These are phyloP conservation scores for Myxozyma mucilagina DNA, from an alignment of 805 yeast species.

Conservation along the genomic window DNA sequence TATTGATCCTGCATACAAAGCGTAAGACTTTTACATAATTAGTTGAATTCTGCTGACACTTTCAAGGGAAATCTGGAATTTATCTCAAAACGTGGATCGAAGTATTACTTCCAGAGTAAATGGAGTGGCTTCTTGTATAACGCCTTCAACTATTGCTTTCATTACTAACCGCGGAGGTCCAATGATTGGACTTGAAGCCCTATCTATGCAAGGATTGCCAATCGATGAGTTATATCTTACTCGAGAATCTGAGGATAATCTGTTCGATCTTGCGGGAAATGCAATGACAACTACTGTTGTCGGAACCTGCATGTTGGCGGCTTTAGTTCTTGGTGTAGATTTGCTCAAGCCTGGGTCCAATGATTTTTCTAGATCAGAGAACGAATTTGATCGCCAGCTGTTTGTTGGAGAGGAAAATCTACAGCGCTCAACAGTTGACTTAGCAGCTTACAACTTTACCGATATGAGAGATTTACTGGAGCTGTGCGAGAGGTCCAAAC, in stretches of 20 bases:
- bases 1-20: constrained; percentile 14
- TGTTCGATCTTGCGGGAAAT: constrained; percentile 17
- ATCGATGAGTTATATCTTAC: constrained; percentile 17
- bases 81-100: constrained; percentile 22
- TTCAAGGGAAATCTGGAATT: constrained; percentile 14
- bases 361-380: neutral
- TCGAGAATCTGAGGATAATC: constrained; percentile 16
- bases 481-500: neutral
- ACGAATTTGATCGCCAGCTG: neutral
- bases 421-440: neutral
- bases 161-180: constrained; percentile 26
- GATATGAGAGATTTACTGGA: neutral
- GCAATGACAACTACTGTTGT: constrained; percentile 24
- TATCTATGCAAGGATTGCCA: constrained; percentile 20
- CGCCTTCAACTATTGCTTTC: constrained; percentile 19
- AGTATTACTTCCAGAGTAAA: constrained; percentile 2
- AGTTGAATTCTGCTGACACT: neutral
- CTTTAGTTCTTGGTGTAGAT: constrained; percentile 1
- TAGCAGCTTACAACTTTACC: neutral
- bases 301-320: constrained; percentile 14
- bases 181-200: constrained; percentile 20
- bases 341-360: neutral
- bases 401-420: constrained; percentile 7
- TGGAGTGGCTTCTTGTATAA: constrained; percentile 16
- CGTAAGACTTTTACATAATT: neutral